Base-by-base conservation (phyloP, 768 basidiomycete genomes). In the Phlebiopsis flavidoalba region DNA sequence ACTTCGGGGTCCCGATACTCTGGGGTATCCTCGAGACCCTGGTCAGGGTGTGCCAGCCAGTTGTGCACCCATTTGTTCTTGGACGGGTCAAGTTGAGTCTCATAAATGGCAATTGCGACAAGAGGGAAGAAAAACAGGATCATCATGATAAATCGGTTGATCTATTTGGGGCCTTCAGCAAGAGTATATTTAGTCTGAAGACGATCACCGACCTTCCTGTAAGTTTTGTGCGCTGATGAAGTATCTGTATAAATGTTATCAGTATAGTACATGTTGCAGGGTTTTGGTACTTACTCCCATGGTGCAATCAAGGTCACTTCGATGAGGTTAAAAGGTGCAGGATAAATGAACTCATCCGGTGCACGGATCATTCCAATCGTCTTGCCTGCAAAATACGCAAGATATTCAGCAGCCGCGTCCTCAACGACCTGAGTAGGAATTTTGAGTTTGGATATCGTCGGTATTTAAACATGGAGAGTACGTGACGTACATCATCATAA, bases 241-340 rank as follows among this genome's bases (percentile, higher is more conserved):
- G 40, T 77, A 69, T 62, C 83, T 85, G 61, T 14, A 37, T 12
- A 36, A 53, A 14, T 55, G 40, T 57, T 49, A 61, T 53, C n/a
- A 22, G 12, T 10, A 17, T 17, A 43, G 40, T 8, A 31, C 26
- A 31, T 31, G 26, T 31, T 6, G 6, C 2, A 31, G 6, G 26
- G 19, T 8, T 12, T 21, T 22, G 8, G 24, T 43, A 77, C 90
- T 67, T 67, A 96, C 93, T 96, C 95, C 53, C 93, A 79, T 17
- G 95, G 95, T 1, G 86, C 91, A 60, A 96, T 77, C 31, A 96
- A 74, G 69, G 93, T 71, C 0, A 79, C 76, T 73, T 98, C 95
- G 62, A 95, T 74, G 26, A 97, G 76, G 71, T 96, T 97, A 79
- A 96, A 95, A 1, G 95, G 95, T 0, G 95, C 91, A 35, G 93